Base-by-base conservation (phyloP, 768 basidiomycete species). In the Boletus subcaerulescens region DNA sequence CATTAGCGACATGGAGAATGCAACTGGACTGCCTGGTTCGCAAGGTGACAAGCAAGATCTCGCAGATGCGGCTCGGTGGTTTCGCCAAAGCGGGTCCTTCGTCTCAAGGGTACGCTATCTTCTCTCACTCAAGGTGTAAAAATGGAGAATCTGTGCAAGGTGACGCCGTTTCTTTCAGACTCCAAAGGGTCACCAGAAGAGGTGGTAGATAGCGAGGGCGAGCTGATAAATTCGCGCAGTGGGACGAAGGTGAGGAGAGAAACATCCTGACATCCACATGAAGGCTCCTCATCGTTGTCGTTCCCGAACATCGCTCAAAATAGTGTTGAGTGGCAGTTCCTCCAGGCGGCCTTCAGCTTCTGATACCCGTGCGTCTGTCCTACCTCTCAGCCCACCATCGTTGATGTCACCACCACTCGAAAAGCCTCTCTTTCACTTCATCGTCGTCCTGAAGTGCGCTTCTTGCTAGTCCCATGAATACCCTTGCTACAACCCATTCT, bases 361-460 rank as follows among this genome's bases (percentile, higher is more conserved):
- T 22, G 67, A 70, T 38, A 48, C 22, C 22, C 22, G 3, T 59
- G 22, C 71, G 9, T 72, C 72, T 3, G 60, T 80, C 22, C 73
- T 87, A 4, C 82, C 83, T 0, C 72, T 72, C 29, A 84, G 83
- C 56, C 85, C 86, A 0, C 75, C 82, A 3, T 75, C 76, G 56
- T 67, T 87, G 35, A 81, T 73, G 66, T 85, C 80, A 14, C 80
- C 82, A 1, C 77, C 80, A 1, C 72, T 87, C 50, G 79, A 84
- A 52, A 77, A 74, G 22, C 4, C 22, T 87, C 29, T 83, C 80
- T 60, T 86, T 87, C 59, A 76, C 77, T 1, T 65, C 50, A 6
- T 36, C 65, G 1, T 15, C 49, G 26, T 58, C 61, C 15, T 60
- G 57, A 24, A 57, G 55, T 4, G 24, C 26, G 8, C 63, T 67